Base-by-base conservation (phyloP, 1,284 basidiomycete genomes). In the Chondrostereum purpureum region DNA sequence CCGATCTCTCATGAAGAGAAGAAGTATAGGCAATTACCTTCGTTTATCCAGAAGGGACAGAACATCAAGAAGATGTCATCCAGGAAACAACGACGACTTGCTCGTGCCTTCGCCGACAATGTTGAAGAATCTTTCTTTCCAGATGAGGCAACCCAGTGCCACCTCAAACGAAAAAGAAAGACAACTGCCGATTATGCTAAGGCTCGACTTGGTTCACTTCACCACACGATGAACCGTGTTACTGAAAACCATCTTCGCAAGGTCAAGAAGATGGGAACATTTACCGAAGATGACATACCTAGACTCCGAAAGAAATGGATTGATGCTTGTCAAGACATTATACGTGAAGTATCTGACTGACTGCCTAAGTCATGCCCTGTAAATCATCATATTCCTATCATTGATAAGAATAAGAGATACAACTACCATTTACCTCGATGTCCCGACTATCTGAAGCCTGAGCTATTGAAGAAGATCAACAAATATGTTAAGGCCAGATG, bases 371-470 rank as follows among this genome's bases (percentile, higher is more conserved):
- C 59, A 11, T 1, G 54, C 1, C 54, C 53, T 6, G 55, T 66
- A 0, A 64, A 64, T 50, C 63, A 67, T 44, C 44, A 56, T 19
- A 65, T 66, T 12, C 53, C 54, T 4, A 46, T 65, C 0, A 53
- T 64, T 0, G 56, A 66, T 24, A 43, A 53, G n/a, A 45, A 47
- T 13, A 50, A 48, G 47, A 46, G 23, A 44, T 60, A 61, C 27
- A 40, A 42, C 1, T 60, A 62, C 42, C 55, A 58, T 39, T 18
- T 55, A 18, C 58, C 62, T 0, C 27, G 50, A 6, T 66, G 63
- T 43, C 57, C 60, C 0, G 50, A 62, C 5, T 39, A 54, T 0
- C 41, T 65, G 6, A 44, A 55, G 21, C 45, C 47, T 1, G 40
- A 58, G 27, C 55, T 65, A 2, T 43, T 45, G 10, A 53, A 54